Evolutionary conservation across 1,284 basidiomycete genomes (phyloP).

Genomic region (Chalciporus sp.): DNA sequence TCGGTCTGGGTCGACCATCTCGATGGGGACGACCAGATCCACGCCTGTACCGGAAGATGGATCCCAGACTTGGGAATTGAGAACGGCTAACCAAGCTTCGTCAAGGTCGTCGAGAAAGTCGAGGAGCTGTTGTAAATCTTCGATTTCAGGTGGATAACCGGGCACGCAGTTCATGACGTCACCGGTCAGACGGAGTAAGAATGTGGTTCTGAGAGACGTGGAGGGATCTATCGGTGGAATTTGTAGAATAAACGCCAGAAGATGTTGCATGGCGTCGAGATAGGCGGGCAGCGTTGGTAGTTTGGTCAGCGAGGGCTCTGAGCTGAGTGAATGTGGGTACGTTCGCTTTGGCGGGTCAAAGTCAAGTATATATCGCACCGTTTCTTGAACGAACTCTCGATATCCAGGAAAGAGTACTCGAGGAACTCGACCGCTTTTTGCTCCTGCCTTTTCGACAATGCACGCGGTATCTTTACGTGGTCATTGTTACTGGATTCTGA

Average conservation of each 20-base stretch:
- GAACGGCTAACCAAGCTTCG: slow-evolving; percentile 65
- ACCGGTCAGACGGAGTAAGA: slow-evolving; percentile 69
- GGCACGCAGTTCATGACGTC: slow-evolving; percentile 60
- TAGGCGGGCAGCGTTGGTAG: slow-evolving; percentile 55
- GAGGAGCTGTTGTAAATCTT: slow-evolving; percentile 52
- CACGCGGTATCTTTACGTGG: slow-evolving; percentile 2
- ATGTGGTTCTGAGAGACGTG: slow-evolving; percentile 59
- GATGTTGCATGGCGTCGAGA: slow-evolving; percentile 52
- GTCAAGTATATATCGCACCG: slow-evolving; percentile 46
- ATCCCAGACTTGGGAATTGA: slow-evolving; percentile 67
- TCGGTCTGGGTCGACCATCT: slow-evolving; percentile 24
- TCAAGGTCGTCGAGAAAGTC: slow-evolving; percentile 72
- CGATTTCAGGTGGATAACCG: slow-evolving; percentile 53
- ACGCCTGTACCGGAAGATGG: slow-evolving; percentile 45
- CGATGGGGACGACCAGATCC: slow-evolving; percentile 47
- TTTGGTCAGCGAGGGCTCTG: slow-evolving; percentile 51
- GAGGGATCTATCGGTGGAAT: slow-evolving; percentile 73
- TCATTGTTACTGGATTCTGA: neutral
- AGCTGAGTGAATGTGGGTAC: slow-evolving; percentile 36
- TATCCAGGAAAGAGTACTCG: slow-evolving; percentile 62
- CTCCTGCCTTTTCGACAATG: slow-evolving; percentile 57
- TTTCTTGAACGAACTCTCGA: slow-evolving; percentile 71
- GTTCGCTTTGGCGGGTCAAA: neutral
- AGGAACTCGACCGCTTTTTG: slow-evolving; percentile 61
- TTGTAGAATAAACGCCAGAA: slow-evolving; percentile 65